These are phyloP conservation scores for Borovskyia barvae DNA, from an alignment of 208 protist genomes.

Conservation along the genomic window DNA sequence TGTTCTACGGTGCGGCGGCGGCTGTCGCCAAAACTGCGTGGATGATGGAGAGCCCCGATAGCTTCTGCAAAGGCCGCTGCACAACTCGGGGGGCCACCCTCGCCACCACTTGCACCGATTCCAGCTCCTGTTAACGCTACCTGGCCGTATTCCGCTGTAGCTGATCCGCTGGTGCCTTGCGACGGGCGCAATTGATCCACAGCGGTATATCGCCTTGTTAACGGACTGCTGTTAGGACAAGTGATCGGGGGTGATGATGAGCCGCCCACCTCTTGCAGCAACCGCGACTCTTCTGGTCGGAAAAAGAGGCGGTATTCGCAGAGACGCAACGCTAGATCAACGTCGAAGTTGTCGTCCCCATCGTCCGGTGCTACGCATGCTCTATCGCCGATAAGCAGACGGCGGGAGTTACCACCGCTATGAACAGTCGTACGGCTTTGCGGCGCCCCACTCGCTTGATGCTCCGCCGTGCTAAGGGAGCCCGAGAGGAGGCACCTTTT, in stretches of 20 bases:
- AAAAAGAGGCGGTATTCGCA: constrained; percentile 45
- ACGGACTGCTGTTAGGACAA: not conserved
- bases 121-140: too few relatives aligned
- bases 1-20: constrained; percentile 2
- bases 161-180: not conserved
- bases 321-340: constrained; percentile 20
- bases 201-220: not conserved
- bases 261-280: constrained; percentile 30
- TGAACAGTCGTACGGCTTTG: too few relatives aligned
- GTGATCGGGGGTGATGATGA: not conserved
- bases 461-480: too few relatives aligned
- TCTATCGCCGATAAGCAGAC: not conserved
- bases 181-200: not conserved
- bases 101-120: not conserved
- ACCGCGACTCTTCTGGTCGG: constrained; percentile 32
- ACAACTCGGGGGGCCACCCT: not conserved
- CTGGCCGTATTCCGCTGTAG: not conserved
- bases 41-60: constrained; percentile 10
- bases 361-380: not conserved
- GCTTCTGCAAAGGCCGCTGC: constrained; percentile 9
- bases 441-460: too few relatives aligned
- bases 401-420: not conserved
- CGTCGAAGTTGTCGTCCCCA: not conserved
- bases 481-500: too few relatives aligned
- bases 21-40: not conserved